Evolutionary conservation across 2,329 filamentous ascomycete species (phyloP), one percentile per base, ranked within the genome.

Genomic region (Incumbomyces delicatus): DNA sequence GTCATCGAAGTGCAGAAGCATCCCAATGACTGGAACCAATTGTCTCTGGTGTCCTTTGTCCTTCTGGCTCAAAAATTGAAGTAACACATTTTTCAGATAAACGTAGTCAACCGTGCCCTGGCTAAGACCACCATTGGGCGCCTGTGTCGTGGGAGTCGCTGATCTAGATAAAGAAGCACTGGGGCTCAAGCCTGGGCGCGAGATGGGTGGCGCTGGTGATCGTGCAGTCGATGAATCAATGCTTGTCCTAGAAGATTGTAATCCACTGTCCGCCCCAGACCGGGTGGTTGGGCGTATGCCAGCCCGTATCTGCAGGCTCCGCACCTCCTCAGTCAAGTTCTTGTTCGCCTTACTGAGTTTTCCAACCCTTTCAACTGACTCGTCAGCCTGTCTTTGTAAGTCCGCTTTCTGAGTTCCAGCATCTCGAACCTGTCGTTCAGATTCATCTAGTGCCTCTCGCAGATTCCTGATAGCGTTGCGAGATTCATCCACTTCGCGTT

Each of bases 361-460:
- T 61, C 95, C 89, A 51, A 90, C 78, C 11, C 85, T 60, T 46
- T 75, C 71, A 53, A 83, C 82, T 22, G 81, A 78, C 54, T 95
- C 89, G 56, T 95, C 87, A 2, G 94, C 74, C 29, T 83, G 73
- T 35, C 80, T 78, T 38, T 85, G 77, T 42, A 94, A 68, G 50
- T 95, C 88, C 0, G 72, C 69, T 53, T 83, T 85, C 60, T 94
- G 86, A 66, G 81, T 86, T 64, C 95, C 89, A 4, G 85, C 73
- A n/a, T 92, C 85, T 27, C 81, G 77, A 0, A 85, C 80, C 64
- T 94, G 86, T 60, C 77, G 81, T 66, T 98, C 92, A 31, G 85
- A 90, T 40, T 87, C 85, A 56, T 96, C 89, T 1, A 98, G 73
- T 0, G 88, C 81, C 49, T 86, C 76, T 1, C 85, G 80, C 29